Percentiles rank a stretch among this genome's conserved stretches.
Evolutionary conservation across 1,284 basidiomycete species (phyloP).

Genomic region (Meripilus lineatus): DNA sequence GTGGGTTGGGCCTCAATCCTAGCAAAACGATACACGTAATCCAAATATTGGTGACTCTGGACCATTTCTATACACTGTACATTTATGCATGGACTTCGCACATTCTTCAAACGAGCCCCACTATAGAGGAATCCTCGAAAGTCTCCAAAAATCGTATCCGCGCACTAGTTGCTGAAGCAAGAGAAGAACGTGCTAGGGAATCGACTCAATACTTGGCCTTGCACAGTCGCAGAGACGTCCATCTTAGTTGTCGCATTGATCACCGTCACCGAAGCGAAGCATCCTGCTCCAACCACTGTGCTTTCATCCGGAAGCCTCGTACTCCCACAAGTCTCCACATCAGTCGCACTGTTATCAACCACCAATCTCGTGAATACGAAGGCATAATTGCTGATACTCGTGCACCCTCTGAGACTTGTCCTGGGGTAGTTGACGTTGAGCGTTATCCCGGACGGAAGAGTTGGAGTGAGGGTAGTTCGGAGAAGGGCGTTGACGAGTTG

Average conservation of each 20-base stretch:
- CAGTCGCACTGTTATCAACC: slow-evolving; percentile 28
- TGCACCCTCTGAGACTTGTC: slow-evolving; percentile 31
- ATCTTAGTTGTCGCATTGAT: slow-evolving; percentile 39
- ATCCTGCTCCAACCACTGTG: slow-evolving; percentile 31
- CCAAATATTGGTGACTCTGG: too few relatives aligned
- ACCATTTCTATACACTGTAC: too few relatives aligned
- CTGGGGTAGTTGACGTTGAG: slow-evolving; percentile 51
- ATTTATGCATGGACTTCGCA: too few relatives aligned
- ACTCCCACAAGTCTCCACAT: slow-evolving; percentile 40
- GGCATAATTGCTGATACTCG: slow-evolving; percentile 31
- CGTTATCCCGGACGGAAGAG: slow-evolving; percentile 37
- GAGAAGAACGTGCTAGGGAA: slow-evolving; percentile 20
- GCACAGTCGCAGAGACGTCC: slow-evolving; percentile 40
- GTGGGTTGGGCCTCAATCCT: too few relatives aligned
- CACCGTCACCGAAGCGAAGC: slow-evolving; percentile 44
- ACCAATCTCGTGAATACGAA: slow-evolving; percentile 43
- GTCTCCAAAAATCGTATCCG: too few relatives aligned
- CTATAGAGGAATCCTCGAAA: too few relatives aligned
- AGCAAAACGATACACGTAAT: too few relatives aligned
- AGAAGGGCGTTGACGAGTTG: slow-evolving; percentile 37
- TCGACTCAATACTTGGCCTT: slow-evolving; percentile 34
- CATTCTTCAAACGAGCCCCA: too few relatives aligned
- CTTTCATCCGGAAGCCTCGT: slow-evolving; percentile 38
- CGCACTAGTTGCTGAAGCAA: slow-evolving; percentile 7
- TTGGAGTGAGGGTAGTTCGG: slow-evolving; percentile 23